Evolutionary conservation across 2,329 filamentous ascomycete species (phyloP).

Genomic region (Hansfordia pulvinata): DNA sequence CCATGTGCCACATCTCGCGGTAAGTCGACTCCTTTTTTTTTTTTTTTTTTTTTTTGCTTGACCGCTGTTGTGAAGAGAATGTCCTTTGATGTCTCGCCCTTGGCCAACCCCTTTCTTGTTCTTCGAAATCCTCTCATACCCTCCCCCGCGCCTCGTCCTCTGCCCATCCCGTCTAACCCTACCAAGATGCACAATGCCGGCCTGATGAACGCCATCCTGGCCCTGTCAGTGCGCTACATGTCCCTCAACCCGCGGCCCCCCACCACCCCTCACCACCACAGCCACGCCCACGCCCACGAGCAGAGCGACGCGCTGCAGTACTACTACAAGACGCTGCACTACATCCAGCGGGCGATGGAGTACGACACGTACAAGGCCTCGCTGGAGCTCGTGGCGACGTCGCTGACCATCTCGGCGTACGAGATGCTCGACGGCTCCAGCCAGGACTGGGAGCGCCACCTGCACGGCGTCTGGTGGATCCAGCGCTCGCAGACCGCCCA

Average conservation of each 20-base stretch:
- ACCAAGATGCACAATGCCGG: conserved; percentile 33
- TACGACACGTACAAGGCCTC: conserved; percentile 43
- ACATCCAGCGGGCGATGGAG: conserved; percentile 43
- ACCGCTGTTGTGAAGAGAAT: no score
- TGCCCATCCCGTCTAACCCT: no score
- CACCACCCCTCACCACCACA: conserved; percentile 7
- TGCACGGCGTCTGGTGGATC: conserved; percentile 54
- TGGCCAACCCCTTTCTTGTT: no score
- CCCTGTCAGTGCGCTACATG: conserved; percentile 36
- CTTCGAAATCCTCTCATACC: no score
- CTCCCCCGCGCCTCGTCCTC: no score
- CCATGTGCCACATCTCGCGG: conserved; percentile 18
- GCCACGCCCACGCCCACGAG: conserved; percentile 14
- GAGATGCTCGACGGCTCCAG: conserved; percentile 51
- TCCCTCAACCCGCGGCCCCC: no score
- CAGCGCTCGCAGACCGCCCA: conserved; percentile 47
- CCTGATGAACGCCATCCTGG: conserved; percentile 42
- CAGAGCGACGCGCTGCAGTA: conserved; percentile 32
- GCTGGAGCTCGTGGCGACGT: conserved; percentile 43
- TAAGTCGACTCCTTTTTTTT: no score
- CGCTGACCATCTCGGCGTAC: conserved; percentile 46
- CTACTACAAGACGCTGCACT: conserved; percentile 49
- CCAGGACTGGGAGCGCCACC: conserved; percentile 43
- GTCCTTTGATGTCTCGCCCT: no score
- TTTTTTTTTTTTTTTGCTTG: no score